Evolutionary conservation across 1,284 basidiomycete species (phyloP), one percentile per base, ranked within the genome.

Genomic region (Puccinia novopanici): DNA sequence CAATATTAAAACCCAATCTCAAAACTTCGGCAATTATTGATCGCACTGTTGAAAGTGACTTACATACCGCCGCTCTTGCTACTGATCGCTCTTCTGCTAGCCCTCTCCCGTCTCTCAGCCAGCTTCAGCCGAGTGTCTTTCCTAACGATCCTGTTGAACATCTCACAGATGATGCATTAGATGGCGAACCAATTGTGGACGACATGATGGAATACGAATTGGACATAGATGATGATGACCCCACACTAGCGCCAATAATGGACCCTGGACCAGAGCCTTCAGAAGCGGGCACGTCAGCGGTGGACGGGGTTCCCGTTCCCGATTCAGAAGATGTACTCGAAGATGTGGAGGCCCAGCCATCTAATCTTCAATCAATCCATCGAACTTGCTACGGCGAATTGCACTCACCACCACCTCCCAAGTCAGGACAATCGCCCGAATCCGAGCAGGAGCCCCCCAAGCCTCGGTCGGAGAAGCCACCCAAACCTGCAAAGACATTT

Each of bases 181-280:
- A 80, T 34, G 78, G 78, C 24, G 78, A 80, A 72, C 78, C 78
- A 13, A 80, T 80, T 37, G 34, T 50, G 37, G 77, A 79, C 50
- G 77, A 79, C 45, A 45, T 72, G 57, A 79, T 72, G 77, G 77
- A 79, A 45, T 79, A 72, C 63, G 77, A 79, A 50, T 22, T 72
- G 3, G 67, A 72, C 50, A 8, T 79, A 24, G 42, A 48, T n/a
- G 68, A 71, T 61, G 67, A 59, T 45, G 77, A 52, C 24, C 54
- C 77, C 9, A 30, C 67, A 40, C 15, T 45, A 30, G 67, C 61
- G 12, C 45, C 30, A 34, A 4, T 45, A 45, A 72, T 61, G 55
- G 55, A 72, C 59, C n/a, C 19, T 57, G 17, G 63, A 54, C 55
- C 50, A 63, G 73, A 75, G 57, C 73, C 73, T 63, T 75, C 73